A percentile compares a stretch with the other conserved stretches of the same genome.
These are phyloP conservation scores for Nakaseomyces nivariensis DNA, from an alignment of 1,139 yeast species.

Conservation along the genomic window DNA sequence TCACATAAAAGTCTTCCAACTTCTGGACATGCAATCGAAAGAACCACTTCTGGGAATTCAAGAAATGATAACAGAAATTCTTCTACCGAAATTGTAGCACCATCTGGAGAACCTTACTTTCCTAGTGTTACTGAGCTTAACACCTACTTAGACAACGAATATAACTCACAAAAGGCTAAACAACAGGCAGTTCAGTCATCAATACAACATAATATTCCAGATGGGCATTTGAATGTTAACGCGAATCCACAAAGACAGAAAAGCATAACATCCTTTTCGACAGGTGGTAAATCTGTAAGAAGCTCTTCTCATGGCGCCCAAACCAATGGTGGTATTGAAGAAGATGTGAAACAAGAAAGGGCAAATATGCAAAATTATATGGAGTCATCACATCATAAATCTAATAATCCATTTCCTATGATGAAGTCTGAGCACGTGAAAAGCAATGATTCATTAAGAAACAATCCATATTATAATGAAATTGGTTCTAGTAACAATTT, in stretches of 20 bases:
- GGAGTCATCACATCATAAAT: slow-evolving; percentile 23
- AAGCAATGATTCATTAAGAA: not conserved
- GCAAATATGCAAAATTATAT: slow-evolving; percentile 6
- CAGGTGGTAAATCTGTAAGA: slow-evolving; percentile 9
- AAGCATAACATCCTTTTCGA: slow-evolving; percentile 11
- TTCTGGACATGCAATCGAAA: slow-evolving; percentile 5
- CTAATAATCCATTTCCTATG: slow-evolving; percentile 29
- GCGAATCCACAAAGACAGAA: slow-evolving; percentile 8
- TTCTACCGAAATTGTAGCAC: not conserved
- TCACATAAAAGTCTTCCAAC: slow-evolving; percentile 3
- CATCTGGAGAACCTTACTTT: slow-evolving; percentile 8
- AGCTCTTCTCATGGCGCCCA: slow-evolving; percentile 4
- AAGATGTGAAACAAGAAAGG: slow-evolving; percentile 14
- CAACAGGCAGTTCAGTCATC: not conserved
- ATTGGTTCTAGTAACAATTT: not conserved
- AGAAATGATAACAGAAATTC: not conserved
- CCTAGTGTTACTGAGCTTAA: slow-evolving; percentile 12
- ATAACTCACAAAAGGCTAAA: not conserved
- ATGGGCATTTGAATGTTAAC: not conserved
- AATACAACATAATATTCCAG: not conserved
- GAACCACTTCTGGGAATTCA: slow-evolving; percentile 5
- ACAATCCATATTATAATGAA: not conserved
- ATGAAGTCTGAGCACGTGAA: slow-evolving; percentile 12
- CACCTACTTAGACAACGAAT: slow-evolving; percentile 8
- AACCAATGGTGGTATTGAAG: slow-evolving; percentile 7